phyloP scores from a whole-genome alignment of 805 yeast genomes.

The Clavispora fructus region DNA sequence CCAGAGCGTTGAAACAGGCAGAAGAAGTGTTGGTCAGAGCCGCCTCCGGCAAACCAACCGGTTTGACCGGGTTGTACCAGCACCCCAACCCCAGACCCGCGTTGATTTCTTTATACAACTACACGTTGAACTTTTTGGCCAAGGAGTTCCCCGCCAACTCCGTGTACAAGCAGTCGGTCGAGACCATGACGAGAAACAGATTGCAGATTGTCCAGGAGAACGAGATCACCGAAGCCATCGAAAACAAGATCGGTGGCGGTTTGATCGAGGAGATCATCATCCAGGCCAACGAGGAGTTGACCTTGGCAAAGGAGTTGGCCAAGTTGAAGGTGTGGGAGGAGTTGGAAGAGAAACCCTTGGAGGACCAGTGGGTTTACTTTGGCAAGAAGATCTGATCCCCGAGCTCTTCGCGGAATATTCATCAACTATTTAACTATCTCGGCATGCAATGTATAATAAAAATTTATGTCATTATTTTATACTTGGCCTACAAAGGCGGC shows the following conservation, averaged over 20 bases:
- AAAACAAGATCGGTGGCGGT: constrained; percentile 72
- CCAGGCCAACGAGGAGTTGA: constrained; percentile 79
- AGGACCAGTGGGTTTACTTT: constrained; percentile 80
- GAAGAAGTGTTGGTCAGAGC: constrained; percentile 55
- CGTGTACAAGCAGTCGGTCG: constrained; percentile 72
- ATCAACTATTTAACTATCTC: neutral
- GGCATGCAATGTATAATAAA: neutral
- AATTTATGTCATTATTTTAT: neutral
- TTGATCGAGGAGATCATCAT: constrained; percentile 76
- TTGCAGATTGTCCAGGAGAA: constrained; percentile 58
- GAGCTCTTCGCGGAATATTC: neutral
- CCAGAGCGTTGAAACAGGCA: constrained; percentile 38
- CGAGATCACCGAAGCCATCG: constrained; percentile 62
- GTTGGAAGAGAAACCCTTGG: constrained; percentile 70
- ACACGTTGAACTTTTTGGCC: constrained; percentile 56
- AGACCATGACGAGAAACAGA: constrained; percentile 66
- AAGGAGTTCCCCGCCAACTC: constrained; percentile 64
- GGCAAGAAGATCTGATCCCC: constrained; percentile 50
- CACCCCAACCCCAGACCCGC: constrained; percentile 86
- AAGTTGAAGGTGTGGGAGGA: constrained; percentile 74
- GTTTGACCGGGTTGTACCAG: constrained; percentile 69
- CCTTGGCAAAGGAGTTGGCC: constrained; percentile 61
- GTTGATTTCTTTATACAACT: constrained; percentile 60
- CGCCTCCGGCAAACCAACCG: constrained; percentile 68
- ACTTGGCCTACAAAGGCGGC: neutral